Evolutionary conservation across 2,329 filamentous ascomycete species (phyloP), one percentile per base, ranked within the genome.

Genomic region (Aspergillus flavus): DNA sequence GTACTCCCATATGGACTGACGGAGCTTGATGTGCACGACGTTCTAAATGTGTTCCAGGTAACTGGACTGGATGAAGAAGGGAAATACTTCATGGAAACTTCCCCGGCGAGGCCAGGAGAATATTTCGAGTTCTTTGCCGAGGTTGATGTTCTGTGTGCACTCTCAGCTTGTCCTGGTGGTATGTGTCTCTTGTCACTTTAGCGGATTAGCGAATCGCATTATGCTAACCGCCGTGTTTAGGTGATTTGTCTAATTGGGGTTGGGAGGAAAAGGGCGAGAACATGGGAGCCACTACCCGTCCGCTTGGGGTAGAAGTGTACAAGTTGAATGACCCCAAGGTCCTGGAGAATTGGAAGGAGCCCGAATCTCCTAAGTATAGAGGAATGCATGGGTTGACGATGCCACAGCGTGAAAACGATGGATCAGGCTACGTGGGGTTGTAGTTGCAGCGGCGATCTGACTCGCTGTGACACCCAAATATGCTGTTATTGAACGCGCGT

Each of bases 31-130:
- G 87, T 95, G 1, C 92, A 96, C 71, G 92, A 96, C 74, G 92
- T 96, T 0, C 83, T 96, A 59, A 96, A 96, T 72, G 82, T 96
- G 3, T 95, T 96, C 73, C 92, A 96, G 75, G 91, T 94, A 7
- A 95, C 92, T 0, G 91, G 92, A 0, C 74, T 95, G 54, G 89
- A 95, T 70, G 82, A 85, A 59, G 72, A 89, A 64, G 91, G 91
- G 0, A 85, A 87, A 58, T 94, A 94, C 68, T 94, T 92, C 64
- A 96, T 96, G 82, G 79, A 81, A 57, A 76, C 82, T 10, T 82
- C 76, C 32, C 82, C 82, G 6, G 81, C 82, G 4, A 80, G 78
- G 63, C 63, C 74, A 28, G 79, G 79, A 28, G 81, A 83, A 62
- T 87, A 84, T 61, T 86, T 94, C 61, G 90, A 93, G 76, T 93